phyloP scores from a whole-genome alignment of 176 grass and related monocot genomes.

The Aegilops bicornis region DNA sequence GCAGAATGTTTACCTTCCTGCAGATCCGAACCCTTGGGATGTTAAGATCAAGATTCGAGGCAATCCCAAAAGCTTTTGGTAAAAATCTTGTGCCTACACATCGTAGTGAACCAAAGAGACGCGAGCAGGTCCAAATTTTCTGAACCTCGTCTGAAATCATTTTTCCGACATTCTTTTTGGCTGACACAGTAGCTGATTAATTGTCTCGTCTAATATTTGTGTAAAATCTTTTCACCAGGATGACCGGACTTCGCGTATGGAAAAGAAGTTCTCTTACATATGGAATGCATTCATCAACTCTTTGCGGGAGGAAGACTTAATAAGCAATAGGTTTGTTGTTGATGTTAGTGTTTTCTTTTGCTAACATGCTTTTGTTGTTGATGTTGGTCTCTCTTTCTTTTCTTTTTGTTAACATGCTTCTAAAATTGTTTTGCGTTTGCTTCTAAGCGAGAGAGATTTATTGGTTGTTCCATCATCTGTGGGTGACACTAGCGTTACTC shows the following conservation, averaged over 20 bases:
- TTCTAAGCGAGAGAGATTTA: slow-evolving; percentile 74
- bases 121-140: slow-evolving; percentile 38
- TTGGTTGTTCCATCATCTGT: slow-evolving; percentile 77
- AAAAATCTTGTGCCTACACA: slow-evolving; percentile 51
- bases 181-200: not conserved
- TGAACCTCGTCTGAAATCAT: not conserved
- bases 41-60: slow-evolving; percentile 88
- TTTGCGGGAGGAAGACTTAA: slow-evolving; percentile 86
- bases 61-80: slow-evolving; percentile 61
- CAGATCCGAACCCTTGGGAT: slow-evolving; percentile 93
- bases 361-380: slow-evolving; percentile 25
- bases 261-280: slow-evolving; percentile 34
- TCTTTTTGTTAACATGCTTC: not conserved
- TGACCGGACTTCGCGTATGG: slow-evolving; percentile 11
- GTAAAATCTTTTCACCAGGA: slow-evolving; percentile 42
- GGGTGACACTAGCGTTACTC: slow-evolving; percentile 49
- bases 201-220: not conserved
- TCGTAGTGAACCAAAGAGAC: not conserved
- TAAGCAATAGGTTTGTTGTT: slow-evolving; percentile 65
- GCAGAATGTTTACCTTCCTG: slow-evolving; percentile 31
- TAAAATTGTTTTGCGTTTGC: slow-evolving; percentile 22
- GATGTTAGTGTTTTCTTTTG: slow-evolving; percentile 13
- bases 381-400: not conserved
- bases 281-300: slow-evolving; percentile 89
- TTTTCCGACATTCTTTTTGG: not conserved